A percentile compares a stretch with the other conserved stretches of the same genome.
phyloP scores from a whole-genome alignment of 148 eudicot species.

The Rhododendron williamsianum region DNA sequence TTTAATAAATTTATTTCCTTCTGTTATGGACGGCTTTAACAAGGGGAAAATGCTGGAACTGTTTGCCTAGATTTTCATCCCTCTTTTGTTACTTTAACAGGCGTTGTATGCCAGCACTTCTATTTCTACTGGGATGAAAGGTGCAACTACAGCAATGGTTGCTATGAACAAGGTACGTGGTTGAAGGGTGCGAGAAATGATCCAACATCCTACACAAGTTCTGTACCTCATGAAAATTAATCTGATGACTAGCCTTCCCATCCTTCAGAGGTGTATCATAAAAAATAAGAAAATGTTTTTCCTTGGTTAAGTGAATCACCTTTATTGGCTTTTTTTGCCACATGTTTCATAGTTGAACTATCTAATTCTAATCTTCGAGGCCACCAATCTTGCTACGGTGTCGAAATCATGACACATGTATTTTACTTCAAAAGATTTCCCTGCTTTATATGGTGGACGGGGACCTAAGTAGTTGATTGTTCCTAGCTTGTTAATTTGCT shows the following conservation, averaged over 20 bases:
- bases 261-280: not conserved
- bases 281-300: not conserved
- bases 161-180: slow-evolving; percentile 61
- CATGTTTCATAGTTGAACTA: not conserved
- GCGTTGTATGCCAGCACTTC: slow-evolving; percentile 66
- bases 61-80: not conserved
- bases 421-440: not conserved
- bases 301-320: not conserved
- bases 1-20: not conserved
- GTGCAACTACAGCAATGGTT: slow-evolving; percentile 67
- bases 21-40: not conserved
- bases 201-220: not conserved
- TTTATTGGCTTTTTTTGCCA: not conserved
- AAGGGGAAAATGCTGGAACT: not conserved
- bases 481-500: not conserved
- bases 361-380: not conserved
- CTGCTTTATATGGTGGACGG: not conserved
- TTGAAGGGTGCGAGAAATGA: slow-evolving; percentile 8
- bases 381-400: not conserved
- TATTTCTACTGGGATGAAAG: slow-evolving; percentile 69
- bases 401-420: not conserved
- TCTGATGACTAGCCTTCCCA: not conserved
- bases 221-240: not conserved
- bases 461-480: not conserved
- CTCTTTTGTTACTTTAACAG: slow-evolving; percentile 23